Base-by-base conservation (phyloP, 2,329 filamentous ascomycete genomes). In the Penicillium sp. region DNA sequence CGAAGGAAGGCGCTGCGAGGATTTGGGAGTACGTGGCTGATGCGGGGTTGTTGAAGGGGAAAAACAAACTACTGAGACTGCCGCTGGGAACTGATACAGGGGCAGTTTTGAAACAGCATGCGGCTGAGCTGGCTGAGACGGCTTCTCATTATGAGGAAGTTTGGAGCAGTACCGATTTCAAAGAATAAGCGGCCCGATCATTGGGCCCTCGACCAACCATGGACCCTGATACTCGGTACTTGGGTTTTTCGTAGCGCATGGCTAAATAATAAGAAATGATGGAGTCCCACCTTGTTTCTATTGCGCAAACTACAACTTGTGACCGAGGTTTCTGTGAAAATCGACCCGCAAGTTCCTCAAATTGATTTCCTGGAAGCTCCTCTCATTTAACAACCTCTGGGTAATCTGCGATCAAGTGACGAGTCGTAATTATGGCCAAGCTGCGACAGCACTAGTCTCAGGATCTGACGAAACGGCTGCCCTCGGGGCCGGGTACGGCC, bases 21-120 rank as follows among this genome's bases (percentile, higher is more conserved):
- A 59, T 59, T 19, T 59, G 56, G 56, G 56, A 59, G 49, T 59
- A 53, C 47, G 35, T 59, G 7, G 41, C 49, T 45, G 56, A 59
- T 38, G 38, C 47, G 19, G 56, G 56, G 30, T n/a, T 53, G 26
- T 31, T 59, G 29, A 53, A 59, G 8, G 56, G 56, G 38, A 59
- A 53, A 21, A 23, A 58, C 29, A 59, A 53, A 26, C 8, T 59
- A 38, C 3, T 30, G 26, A 46, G 49, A 17, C 23, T 59, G 11
- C 56, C 56, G 1, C n/a, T 59, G 41, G 56, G 56, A 4, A 59
- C 35, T 26, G 56, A 59, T 53, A 53, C 56, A 1, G 56, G 56
- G 7, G n/a, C 23, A 26, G 30, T 53, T 13, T 15, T 51, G 47
- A 46, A 29, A 15, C 9, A 29, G 3, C 15, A 19, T 9, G 56